A percentile compares a stretch with the other conserved stretches of the same genome.
Conservation (phyloP, 2,329 filamentous ascomycete genomes). For the Xylaria sp. region DNA sequence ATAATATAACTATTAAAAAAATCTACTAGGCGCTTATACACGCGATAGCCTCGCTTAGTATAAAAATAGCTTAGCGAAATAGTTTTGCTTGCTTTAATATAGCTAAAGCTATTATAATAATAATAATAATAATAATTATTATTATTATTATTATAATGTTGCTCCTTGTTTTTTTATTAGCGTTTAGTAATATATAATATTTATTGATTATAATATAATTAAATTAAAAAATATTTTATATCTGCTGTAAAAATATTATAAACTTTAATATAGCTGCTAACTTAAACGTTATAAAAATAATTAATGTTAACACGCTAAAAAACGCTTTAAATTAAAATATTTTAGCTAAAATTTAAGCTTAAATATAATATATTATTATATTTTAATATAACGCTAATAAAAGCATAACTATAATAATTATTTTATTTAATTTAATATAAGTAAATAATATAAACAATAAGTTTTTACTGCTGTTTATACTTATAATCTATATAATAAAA, state of each 20-base stretch:
- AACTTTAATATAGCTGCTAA: neutral
- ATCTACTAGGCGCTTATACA: neutral
- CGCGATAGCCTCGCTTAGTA: no score
- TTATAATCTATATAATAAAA: neutral
- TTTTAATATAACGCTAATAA: neutral
- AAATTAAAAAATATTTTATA: no score
- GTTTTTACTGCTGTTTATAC: no score
- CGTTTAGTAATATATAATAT: no score
- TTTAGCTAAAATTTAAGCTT: neutral
- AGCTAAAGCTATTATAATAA: no score
- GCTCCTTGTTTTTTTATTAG: no score
- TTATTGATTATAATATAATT: no score
- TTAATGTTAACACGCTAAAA: neutral
- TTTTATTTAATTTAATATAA: neutral
- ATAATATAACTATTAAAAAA: no score
- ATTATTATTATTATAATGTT: no score
- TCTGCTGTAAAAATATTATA: neutral
- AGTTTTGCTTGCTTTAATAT: no score
- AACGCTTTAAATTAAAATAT: neutral
- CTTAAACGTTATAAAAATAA: neutral
- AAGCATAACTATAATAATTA: constrained; percentile 2
- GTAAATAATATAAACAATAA: neutral
- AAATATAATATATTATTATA: neutral
- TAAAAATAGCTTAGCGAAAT: neutral
- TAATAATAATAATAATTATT: neutral